Conservation (phyloP, 352 stramenopile species). For the Globisporangium nunn region DNA sequence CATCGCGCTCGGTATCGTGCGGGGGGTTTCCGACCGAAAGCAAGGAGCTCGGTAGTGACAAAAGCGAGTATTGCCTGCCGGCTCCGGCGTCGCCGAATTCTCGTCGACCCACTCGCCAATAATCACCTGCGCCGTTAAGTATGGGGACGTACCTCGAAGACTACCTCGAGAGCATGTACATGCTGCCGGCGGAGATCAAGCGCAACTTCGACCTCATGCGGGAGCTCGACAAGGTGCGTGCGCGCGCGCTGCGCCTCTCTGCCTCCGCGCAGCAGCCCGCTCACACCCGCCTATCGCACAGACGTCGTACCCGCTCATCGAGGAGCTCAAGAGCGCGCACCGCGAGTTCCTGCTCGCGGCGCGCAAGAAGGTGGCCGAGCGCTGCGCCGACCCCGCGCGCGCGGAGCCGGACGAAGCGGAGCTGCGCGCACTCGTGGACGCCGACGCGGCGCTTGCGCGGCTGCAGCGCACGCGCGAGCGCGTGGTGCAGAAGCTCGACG, state of each 20-base stretch:
- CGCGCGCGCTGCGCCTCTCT: not conserved
- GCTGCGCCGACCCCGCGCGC: slow-evolving; percentile 38
- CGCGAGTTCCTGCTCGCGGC: slow-evolving; percentile 53
- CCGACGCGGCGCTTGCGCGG: slow-evolving; percentile 33
- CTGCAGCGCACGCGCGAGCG: slow-evolving; percentile 56
- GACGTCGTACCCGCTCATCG: slow-evolving; percentile 72
- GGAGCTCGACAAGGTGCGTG: slow-evolving; percentile 79
- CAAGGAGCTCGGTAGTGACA: not conserved
- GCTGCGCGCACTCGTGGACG: slow-evolving; percentile 56
- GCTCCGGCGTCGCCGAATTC: too few relatives aligned
- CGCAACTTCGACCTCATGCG: slow-evolving; percentile 88
- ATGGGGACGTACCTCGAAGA: slow-evolving; percentile 87
- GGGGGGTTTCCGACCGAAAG: too few relatives aligned
- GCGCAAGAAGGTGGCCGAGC: slow-evolving; percentile 52
- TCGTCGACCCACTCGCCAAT: too few relatives aligned
- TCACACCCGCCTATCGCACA: slow-evolving; percentile 12
- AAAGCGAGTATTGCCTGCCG: not conserved
- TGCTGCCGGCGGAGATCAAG: slow-evolving; percentile 86
- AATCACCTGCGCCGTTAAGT: not conserved
- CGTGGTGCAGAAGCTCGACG: slow-evolving; percentile 81
- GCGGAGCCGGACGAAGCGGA: slow-evolving; percentile 56
- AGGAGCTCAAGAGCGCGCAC: slow-evolving; percentile 63
- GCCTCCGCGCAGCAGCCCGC: not conserved
- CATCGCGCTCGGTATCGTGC: too few relatives aligned
- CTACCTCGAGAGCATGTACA: slow-evolving; percentile 86